These are phyloP conservation scores for Fusarium sp. DNA, from an alignment of 2,329 filamentous ascomycete genomes.

Conservation along the genomic window DNA sequence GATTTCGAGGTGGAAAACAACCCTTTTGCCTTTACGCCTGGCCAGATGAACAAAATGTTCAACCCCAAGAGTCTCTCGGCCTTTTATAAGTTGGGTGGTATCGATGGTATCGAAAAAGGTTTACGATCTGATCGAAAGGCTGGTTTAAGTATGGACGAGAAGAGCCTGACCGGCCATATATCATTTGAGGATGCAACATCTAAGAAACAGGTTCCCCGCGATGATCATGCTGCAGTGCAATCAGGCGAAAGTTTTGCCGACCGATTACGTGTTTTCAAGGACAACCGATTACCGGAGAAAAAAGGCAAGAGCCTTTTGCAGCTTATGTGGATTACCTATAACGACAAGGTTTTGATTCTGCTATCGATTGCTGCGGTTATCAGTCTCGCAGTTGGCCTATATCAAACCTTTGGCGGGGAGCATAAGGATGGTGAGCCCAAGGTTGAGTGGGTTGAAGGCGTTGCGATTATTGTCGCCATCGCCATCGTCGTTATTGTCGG, in stretches of 20 bases:
- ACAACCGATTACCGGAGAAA: slow-evolving; percentile 79
- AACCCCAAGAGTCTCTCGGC: slow-evolving; percentile 89
- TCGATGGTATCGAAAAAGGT: slow-evolving; percentile 82
- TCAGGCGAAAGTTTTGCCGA: slow-evolving; percentile 62
- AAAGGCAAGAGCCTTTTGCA: slow-evolving; percentile 80
- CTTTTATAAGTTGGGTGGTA: slow-evolving; percentile 83
- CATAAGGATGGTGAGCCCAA: slow-evolving; percentile 64
- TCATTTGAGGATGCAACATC: slow-evolving; percentile 77
- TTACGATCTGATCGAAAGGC: slow-evolving; percentile 77
- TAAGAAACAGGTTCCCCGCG: slow-evolving; percentile 50
- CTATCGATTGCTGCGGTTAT: slow-evolving; percentile 78
- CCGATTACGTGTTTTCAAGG: slow-evolving; percentile 76
- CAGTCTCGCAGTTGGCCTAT: slow-evolving; percentile 79
- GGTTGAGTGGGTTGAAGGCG: slow-evolving; percentile 85
- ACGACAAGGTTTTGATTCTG: slow-evolving; percentile 83
- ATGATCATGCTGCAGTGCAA: slow-evolving; percentile 16
- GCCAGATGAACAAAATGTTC: slow-evolving; percentile 86
- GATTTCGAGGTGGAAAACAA: slow-evolving; percentile 84
- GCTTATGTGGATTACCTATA: slow-evolving; percentile 85
- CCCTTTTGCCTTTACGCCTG: slow-evolving; percentile 86
- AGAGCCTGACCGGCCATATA: slow-evolving; percentile 71
- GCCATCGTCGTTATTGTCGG: slow-evolving; percentile 81
- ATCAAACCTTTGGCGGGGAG: slow-evolving; percentile 75
- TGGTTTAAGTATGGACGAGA: slow-evolving; percentile 84
- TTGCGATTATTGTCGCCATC: slow-evolving; percentile 85